Base-by-base conservation (phyloP, 75 land plant species). In the Ceratopteris richardii region DNA sequence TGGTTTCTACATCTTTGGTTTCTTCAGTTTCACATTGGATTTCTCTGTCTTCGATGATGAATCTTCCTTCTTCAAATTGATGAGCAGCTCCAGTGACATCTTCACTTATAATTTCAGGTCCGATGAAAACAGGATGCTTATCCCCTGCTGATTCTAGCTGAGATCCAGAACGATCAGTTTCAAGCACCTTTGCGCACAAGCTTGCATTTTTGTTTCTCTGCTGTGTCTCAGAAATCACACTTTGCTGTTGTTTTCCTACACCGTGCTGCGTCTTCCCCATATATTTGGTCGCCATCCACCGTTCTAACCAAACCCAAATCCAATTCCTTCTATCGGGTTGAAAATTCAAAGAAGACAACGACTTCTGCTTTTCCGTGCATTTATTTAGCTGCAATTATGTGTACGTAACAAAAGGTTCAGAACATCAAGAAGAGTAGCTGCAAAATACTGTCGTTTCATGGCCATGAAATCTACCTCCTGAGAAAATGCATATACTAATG, bases 261-360 rank as follows among this genome's bases (percentile, higher is more conserved):
- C 3, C 14, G 3, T 17, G 14, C 5, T 31, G 60, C 55, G 77
- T n/a, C n/a, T n/a, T 77, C 58, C 70, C 70, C 87, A 84, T 79
- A 25, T 78, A 76, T 1, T 47, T 51, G 5, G 83, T 64, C 13
- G 66, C 68, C 71, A 87, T 81, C 98, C 98, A 93, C 16, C 90
- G 72, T 51, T 86, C 85, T 56, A 93, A 58, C 98, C 98, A 93
- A 60, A 48, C 77, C 68, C 66, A 62, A 29, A 75, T 82, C 62
- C 91, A 89, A 72, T 89, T 60, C 14, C 21, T 85, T 12, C 80
- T 69, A n/a, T 78, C 70, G 9, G 27, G 58, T 22, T 63, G 55
- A 39, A 58, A 79, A 73, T n/a, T n/a, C n/a, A n/a, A n/a, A n/a
- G 90, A 60, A 13, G 22, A 61, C 64, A 88, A 51, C 44, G 82